A percentile compares a stretch with the other conserved stretches of the same genome.
Evolutionary conservation across 2,329 filamentous ascomycete species (phyloP).

Genomic region (Penicillium sp.): DNA sequence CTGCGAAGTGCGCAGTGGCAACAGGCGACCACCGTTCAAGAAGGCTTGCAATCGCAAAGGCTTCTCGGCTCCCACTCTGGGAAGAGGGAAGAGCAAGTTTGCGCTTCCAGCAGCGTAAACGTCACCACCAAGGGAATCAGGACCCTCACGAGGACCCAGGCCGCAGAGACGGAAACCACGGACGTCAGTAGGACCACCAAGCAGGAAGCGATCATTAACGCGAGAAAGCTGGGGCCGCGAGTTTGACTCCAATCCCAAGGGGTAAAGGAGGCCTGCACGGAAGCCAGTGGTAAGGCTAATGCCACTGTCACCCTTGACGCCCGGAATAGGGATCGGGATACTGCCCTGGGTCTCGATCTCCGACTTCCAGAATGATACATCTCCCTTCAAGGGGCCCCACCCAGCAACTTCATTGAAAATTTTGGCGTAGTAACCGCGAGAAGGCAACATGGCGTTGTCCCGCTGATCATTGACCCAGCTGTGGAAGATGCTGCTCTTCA

Average conservation of each 20-base stretch:
- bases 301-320: slow-evolving; percentile 68
- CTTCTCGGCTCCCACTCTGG: slow-evolving; percentile 75
- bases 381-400: slow-evolving; percentile 77
- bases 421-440: slow-evolving; percentile 77
- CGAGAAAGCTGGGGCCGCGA: slow-evolving; percentile 66
- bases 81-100: slow-evolving; percentile 81
- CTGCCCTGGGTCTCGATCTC: slow-evolving; percentile 80
- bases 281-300: slow-evolving; percentile 81
- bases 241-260: slow-evolving; percentile 64
- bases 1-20: slow-evolving; percentile 66
- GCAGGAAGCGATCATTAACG: slow-evolving; percentile 91
- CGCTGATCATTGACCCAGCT: slow-evolving; percentile 77
- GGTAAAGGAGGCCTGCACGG: slow-evolving; percentile 79
- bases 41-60: slow-evolving; percentile 88
- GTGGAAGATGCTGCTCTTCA: slow-evolving; percentile 85
- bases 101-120: slow-evolving; percentile 86
- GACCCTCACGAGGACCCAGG: slow-evolving; percentile 81
- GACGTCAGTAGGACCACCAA: slow-evolving; percentile 92
- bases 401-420: slow-evolving; percentile 82
- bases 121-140: slow-evolving; percentile 86
- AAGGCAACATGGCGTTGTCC: slow-evolving; percentile 82
- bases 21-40: slow-evolving; percentile 81
- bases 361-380: slow-evolving; percentile 92
- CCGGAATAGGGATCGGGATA: slow-evolving; percentile 70
- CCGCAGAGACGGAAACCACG: slow-evolving; percentile 90